These are phyloP conservation scores for Oryza glumipatula DNA, from an alignment of 176 grass and related monocot species.

Conservation along the genomic window DNA sequence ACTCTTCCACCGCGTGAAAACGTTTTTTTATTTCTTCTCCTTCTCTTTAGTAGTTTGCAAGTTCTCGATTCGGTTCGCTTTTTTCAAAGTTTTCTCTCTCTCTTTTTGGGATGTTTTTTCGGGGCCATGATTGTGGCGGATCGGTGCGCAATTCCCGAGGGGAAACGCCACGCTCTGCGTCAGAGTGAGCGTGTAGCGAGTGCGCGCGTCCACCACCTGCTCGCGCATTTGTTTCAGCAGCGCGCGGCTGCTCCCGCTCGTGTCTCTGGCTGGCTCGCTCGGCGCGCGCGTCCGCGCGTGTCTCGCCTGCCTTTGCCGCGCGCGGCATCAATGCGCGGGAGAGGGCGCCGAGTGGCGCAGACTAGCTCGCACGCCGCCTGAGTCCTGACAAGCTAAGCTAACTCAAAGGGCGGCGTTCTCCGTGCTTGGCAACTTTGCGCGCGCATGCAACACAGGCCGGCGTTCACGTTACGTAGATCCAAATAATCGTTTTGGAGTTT, in stretches of 20 bases:
- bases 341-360: constrained; percentile 33
- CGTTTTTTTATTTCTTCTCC: too few relatives aligned
- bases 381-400: not conserved
- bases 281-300: too few relatives aligned
- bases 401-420: constrained; percentile 1
- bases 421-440: not conserved
- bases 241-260: not conserved
- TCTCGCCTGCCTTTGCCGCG: constrained; percentile 38
- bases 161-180: constrained; percentile 23
- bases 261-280: too few relatives aligned
- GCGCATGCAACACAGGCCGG: not conserved
- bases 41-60: too few relatives aligned
- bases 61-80: constrained; percentile 15
- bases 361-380: constrained; percentile 43
- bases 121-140: constrained; percentile 27
- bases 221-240: constrained; percentile 50
- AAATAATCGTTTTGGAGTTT: constrained; percentile 8
- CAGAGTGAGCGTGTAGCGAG: not conserved
- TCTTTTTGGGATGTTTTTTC: constrained; percentile 39
- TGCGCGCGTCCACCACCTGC: constrained; percentile 7
- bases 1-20: not conserved
- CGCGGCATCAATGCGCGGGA: constrained; percentile 3
- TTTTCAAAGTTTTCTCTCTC: constrained; percentile 29
- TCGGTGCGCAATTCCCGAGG: constrained; percentile 70
- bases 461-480: constrained; percentile 30